phyloP scores from a whole-genome alignment of 2,329 filamentous ascomycete genomes.

The Pseudogymnoascus sp. region DNA sequence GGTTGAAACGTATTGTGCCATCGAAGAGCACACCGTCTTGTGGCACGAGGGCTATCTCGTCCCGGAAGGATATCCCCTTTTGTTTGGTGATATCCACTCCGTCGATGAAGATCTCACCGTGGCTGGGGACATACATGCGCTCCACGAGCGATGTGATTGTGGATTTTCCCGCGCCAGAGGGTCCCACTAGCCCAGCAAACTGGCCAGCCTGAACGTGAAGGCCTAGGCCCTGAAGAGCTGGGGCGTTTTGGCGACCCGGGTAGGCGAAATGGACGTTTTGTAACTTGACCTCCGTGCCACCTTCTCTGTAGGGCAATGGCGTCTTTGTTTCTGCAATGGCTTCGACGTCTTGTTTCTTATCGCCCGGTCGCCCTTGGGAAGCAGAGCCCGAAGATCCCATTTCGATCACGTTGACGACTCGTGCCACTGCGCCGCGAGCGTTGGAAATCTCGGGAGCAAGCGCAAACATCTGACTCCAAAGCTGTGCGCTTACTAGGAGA shows the following conservation, averaged over 20 bases:
- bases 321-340: constrained; percentile 1
- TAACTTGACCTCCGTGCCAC: constrained; percentile 46
- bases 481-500: constrained; percentile 53
- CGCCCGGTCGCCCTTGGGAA: not conserved
- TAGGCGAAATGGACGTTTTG: constrained; percentile 48
- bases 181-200: constrained; percentile 62
- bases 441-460: constrained; percentile 38
- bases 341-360: constrained; percentile 18
- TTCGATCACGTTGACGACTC: constrained; percentile 44
- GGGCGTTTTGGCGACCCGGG: constrained; percentile 46
- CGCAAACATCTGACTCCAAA: not conserved
- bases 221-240: constrained; percentile 49
- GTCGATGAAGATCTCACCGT: constrained; percentile 56
- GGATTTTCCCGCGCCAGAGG: constrained; percentile 65
- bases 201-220: constrained; percentile 53
- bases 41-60: constrained; percentile 57
- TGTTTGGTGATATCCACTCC: constrained; percentile 48
- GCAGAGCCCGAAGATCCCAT: constrained; percentile 2
- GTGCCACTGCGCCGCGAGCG: constrained; percentile 46
- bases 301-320: constrained; percentile 36
- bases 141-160: constrained; percentile 60
- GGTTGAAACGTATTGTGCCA: constrained; percentile 58
- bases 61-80: constrained; percentile 55
- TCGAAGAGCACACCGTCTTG: constrained; percentile 67
- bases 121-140: constrained; percentile 59